These are phyloP conservation scores for Begonia loranthoides DNA, from an alignment of 306 rosid genomes.

Conservation along the genomic window DNA sequence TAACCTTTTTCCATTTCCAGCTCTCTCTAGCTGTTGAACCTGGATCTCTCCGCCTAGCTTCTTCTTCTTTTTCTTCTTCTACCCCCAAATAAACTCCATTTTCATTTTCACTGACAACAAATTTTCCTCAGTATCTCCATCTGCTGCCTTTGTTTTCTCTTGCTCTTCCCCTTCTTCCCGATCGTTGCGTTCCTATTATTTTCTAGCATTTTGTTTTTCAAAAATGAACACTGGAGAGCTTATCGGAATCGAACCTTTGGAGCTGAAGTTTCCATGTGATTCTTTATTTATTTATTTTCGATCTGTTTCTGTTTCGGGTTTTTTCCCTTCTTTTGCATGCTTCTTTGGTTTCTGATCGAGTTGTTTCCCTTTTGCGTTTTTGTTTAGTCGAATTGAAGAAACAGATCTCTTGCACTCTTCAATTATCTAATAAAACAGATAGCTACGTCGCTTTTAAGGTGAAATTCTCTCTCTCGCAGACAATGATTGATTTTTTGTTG, in stretches of 20 bases:
- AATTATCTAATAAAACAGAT: constrained; percentile 61
- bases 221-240: constrained; percentile 65
- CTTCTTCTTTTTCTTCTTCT: not conserved
- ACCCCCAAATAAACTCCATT: not conserved
- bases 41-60: not conserved
- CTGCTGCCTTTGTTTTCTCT: not conserved
- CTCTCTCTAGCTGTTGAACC: too few species aligned
- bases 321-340: not conserved
- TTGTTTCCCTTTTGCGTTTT: constrained; percentile 5
- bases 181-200: too few species aligned
- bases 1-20: too few species aligned
- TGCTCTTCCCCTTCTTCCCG: not conserved
- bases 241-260: constrained; percentile 64
- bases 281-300: not conserved
- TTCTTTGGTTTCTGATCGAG: constrained; percentile 4
- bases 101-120: not conserved
- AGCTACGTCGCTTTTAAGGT: constrained; percentile 78
- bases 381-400: constrained; percentile 62
- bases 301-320: not conserved
- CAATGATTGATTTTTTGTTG: not conserved
- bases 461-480: not conserved
- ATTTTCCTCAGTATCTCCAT: not conserved
- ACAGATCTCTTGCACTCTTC: constrained; percentile 78
- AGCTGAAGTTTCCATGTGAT: constrained; percentile 57
- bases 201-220: not conserved